phyloP scores from a whole-genome alignment of 2,329 filamentous ascomycete species.

The Aspergillus fructus region DNA sequence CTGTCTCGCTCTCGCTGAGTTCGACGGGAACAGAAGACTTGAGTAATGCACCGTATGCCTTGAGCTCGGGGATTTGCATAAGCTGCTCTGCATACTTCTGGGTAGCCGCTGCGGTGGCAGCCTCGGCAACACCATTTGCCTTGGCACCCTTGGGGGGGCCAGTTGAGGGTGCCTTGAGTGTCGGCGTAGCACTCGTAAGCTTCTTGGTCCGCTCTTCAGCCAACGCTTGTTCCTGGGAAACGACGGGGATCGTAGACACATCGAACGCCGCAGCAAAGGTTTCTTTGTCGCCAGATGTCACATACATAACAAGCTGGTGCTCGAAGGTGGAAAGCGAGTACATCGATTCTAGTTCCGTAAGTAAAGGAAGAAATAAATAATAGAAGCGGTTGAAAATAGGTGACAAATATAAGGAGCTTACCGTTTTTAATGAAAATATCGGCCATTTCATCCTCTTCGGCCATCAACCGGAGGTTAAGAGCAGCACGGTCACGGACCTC shows the following conservation, averaged over 20 bases:
- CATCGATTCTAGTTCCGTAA: slow-evolving; percentile 70
- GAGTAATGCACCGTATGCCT: slow-evolving; percentile 82
- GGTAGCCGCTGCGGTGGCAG: slow-evolving; percentile 73
- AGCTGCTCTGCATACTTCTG: slow-evolving; percentile 89
- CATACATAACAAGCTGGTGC: slow-evolving; percentile 96
- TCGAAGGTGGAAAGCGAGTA: slow-evolving; percentile 94
- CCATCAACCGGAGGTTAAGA: slow-evolving; percentile 87
- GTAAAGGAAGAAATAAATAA: slow-evolving; percentile 6
- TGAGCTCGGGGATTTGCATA: slow-evolving; percentile 84
- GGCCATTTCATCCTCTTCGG: slow-evolving; percentile 83
- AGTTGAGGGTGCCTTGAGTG: slow-evolving; percentile 86
- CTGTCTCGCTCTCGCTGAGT: slow-evolving; percentile 93
- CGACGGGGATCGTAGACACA: slow-evolving; percentile 83
- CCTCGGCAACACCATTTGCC: slow-evolving; percentile 68
- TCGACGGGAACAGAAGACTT: slow-evolving; percentile 86
- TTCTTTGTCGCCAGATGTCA: slow-evolving; percentile 85
- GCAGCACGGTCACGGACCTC: slow-evolving; percentile 96
- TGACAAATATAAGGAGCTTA: slow-evolving; percentile 41
- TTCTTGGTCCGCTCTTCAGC: slow-evolving; percentile 97
- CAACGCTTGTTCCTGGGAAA: slow-evolving; percentile 92
- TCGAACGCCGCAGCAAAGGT: slow-evolving; percentile 87
- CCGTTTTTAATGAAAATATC: slow-evolving; percentile 89
- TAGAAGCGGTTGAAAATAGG: too few relatives aligned
- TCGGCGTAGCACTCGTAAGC: slow-evolving; percentile 86
- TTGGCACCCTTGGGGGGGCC: slow-evolving; percentile 69